phyloP scores from a whole-genome alignment of 1,284 basidiomycete genomes.

The Cerrena zonata region DNA sequence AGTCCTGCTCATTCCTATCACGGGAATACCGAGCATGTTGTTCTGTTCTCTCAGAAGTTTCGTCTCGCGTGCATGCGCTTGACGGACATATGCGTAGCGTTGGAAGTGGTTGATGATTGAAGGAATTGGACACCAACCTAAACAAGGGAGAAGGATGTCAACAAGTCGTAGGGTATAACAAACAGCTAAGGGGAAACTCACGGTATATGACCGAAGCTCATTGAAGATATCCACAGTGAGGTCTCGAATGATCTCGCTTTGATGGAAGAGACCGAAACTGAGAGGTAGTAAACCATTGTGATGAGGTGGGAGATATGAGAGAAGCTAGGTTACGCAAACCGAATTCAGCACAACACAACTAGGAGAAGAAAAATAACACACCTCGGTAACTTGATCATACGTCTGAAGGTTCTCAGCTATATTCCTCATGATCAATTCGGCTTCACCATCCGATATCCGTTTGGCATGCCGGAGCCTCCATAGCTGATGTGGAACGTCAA shows the following conservation, averaged over 20 bases:
- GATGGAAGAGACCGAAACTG: conserved; percentile 87
- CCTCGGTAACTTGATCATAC: conserved; percentile 88
- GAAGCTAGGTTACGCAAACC: too few species aligned
- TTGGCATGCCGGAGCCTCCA: conserved; percentile 59
- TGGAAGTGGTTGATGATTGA: conserved; percentile 86
- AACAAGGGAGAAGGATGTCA: conserved; percentile 8
- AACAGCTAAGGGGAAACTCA: too few species aligned
- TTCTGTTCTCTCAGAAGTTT: conserved; percentile 36
- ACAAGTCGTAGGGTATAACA: conserved; percentile 5
- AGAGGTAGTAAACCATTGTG: conserved; percentile 80
- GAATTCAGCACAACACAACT: too few species aligned
- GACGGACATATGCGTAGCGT: conserved; percentile 77
- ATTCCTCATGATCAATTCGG: conserved; percentile 69
- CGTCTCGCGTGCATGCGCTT: conserved; percentile 57
- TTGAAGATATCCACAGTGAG: conserved; percentile 80
- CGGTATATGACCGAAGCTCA: conserved; percentile 69
- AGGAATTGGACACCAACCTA: conserved; percentile 84
- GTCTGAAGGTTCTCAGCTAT: conserved; percentile 64
- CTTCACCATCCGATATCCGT: conserved; percentile 59
- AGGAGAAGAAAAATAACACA: conserved; percentile 36
- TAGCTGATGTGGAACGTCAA: conserved; percentile 73
- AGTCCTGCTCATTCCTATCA: conserved; percentile 31
- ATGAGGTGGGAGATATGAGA: conserved; percentile 74
- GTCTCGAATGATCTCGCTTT: conserved; percentile 68
- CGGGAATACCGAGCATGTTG: conserved; percentile 32